Base-by-base conservation (phyloP, 306 rosid genomes). In the Mimosa pudica region DNA sequence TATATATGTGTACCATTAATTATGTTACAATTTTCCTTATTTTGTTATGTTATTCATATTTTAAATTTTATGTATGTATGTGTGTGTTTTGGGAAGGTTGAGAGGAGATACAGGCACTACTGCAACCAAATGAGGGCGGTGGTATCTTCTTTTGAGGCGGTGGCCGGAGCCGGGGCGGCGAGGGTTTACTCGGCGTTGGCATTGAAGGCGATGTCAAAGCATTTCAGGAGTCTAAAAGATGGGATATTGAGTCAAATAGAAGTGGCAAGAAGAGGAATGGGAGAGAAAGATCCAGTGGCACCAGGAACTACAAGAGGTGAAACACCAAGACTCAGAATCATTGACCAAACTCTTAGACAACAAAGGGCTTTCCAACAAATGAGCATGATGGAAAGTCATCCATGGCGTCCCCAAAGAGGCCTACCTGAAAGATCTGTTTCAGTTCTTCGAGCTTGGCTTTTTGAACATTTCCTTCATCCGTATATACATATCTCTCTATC, bases 341-440 rank as follows among this genome's bases (percentile, higher is more conserved):
- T 96, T 18, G 99, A 96, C 54, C 97, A 90, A 71, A 47, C 96
- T 10, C 76, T 96, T 0, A 84, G 98, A 24, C 97, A 93, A 78
- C 98, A 93, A 68, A 82, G 92, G 58, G 98, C 97, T 1, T 93
- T 91, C 44, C 99, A 96, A 42, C 99, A 96, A 81, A 91, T 93
- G 78, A 88, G 60, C 84, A 84, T 96, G 89, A 93, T 96, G 96
- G 99, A 96, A 73, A 89, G 79, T 10, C 99, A 96, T 75, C 99
- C 99, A 4, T 92, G 97, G 97, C 78, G 97, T 16, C 97, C 97
- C 77, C 94, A 92, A 63, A 91, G 97, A 24, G 97, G 97, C 82
- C 94, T 92, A 42, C 97, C 97, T 0, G 94, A 92, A 41, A 76
- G 97, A 30, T 92, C 97, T 13, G 97, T 92, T 33, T 92, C 94